Percentiles rank a stretch among this genome's conserved stretches.
Conservation (phyloP, 352 stramenopile genomes). For the Sclerospora graminicola region DNA sequence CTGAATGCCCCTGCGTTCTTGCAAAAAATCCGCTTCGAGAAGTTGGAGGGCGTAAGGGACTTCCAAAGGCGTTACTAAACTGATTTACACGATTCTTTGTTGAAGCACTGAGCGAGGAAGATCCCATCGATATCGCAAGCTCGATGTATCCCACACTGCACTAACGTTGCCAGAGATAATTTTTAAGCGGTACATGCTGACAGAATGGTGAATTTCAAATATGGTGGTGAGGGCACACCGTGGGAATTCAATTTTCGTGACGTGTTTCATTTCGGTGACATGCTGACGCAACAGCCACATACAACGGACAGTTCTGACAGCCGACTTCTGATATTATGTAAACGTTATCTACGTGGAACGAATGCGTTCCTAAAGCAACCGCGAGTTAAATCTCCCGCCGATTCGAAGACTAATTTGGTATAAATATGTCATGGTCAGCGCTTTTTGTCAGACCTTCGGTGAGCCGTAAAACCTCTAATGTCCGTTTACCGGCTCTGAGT, state of each 20-base stretch:
- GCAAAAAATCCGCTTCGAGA: too few species aligned
- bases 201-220: slow-evolving; percentile 79
- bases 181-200: slow-evolving; percentile 86
- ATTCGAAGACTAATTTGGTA: too few species aligned
- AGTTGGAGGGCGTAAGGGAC: slow-evolving; percentile 95
- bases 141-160: too few species aligned
- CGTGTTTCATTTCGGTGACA: slow-evolving; percentile 60
- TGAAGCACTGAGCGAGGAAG: too few species aligned
- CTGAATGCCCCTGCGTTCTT: slow-evolving; percentile 93
- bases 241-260: slow-evolving; percentile 99
- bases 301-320: too few species aligned
- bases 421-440: too few species aligned
- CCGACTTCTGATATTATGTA: too few species aligned
- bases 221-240: slow-evolving; percentile 89
- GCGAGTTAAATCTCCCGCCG: slow-evolving; percentile 49
- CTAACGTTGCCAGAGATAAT: slow-evolving; percentile 64
- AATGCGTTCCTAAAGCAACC: slow-evolving; percentile 52
- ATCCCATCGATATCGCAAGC: slow-evolving; percentile 82
- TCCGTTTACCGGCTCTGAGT: slow-evolving; percentile 64
- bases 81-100: slow-evolving; percentile 98
- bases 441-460: too few species aligned
- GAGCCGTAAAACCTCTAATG: too few species aligned
- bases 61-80: slow-evolving; percentile 99
- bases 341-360: too few species aligned
- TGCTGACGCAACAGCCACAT: too few species aligned